Conservation (phyloP, 139 green algal species). For the Haematococcus sp. region DNA sequence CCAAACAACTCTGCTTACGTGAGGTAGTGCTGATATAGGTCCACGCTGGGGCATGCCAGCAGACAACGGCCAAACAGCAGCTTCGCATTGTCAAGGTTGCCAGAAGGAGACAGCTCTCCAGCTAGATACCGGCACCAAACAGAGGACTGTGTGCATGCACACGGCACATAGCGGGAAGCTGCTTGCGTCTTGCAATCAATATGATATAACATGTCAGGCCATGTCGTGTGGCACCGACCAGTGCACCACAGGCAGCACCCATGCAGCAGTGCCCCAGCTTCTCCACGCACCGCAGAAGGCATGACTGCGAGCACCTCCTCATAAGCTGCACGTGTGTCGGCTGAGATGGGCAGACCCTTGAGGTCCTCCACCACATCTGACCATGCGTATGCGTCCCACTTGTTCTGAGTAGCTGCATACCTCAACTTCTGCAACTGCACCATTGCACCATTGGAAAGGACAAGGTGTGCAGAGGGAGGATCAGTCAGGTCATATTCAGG, state of each 20-base stretch:
- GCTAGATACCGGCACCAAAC: slow-evolving; percentile 36
- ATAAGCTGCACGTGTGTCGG: slow-evolving; percentile 44
- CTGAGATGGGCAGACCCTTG: slow-evolving; percentile 7
- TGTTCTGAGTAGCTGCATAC: not conserved
- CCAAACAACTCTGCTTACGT: slow-evolving; percentile 20
- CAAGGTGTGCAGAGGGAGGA: no score
- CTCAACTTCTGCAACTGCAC: not conserved
- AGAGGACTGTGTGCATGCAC: no score
- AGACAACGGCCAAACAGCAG: slow-evolving; percentile 81
- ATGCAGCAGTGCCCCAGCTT: no score
- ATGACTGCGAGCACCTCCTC: slow-evolving; percentile 67
- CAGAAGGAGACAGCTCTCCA: slow-evolving; percentile 15
- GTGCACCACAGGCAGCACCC: no score
- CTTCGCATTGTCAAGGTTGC: slow-evolving; percentile 38
- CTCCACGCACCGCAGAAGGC: slow-evolving; percentile 60
- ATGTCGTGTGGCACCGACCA: no score
- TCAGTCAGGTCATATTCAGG: no score
- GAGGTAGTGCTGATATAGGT: slow-evolving; percentile 83
- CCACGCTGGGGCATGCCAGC: slow-evolving; percentile 65
- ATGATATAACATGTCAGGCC: no score
- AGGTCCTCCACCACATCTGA: slow-evolving; percentile 31
- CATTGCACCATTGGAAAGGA: not conserved
- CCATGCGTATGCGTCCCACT: slow-evolving; percentile 10
- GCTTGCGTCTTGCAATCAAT: no score
- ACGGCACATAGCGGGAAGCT: no score